Evolutionary conservation across 352 stramenopile species (phyloP).

Genomic region (Globisporangium nodosum): DNA sequence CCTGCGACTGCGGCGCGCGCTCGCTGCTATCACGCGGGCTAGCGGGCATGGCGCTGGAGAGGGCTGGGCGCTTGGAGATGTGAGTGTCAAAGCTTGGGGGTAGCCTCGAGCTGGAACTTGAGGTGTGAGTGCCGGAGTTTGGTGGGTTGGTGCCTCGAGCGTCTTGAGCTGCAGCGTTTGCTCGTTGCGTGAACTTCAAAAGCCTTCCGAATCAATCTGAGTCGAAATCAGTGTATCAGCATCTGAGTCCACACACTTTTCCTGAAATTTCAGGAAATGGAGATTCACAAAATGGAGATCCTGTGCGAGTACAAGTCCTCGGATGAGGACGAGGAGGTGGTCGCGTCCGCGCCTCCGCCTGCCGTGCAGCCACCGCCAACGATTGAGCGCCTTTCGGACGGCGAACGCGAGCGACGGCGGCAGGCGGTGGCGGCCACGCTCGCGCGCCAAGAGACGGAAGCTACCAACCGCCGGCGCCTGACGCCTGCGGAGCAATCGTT

Average conservation of each 20-base stretch:
- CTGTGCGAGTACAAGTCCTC: conserved; percentile 9
- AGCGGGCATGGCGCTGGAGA: neutral
- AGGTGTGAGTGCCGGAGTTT: too few relatives aligned
- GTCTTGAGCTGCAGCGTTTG: neutral
- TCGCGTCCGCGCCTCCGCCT: neutral
- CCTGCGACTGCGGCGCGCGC: conserved; percentile 13
- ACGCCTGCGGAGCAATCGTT: conserved; percentile 18
- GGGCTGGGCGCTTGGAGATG: neutral
- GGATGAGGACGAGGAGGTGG: neutral
- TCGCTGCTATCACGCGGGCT: neutral
- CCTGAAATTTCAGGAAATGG: neutral
- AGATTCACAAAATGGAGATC: conserved; percentile 8
- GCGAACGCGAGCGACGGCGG: conserved; percentile 1
- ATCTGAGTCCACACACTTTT: neutral
- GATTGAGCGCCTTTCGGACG: neutral
- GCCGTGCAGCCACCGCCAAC: neutral
- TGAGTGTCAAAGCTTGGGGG: neutral
- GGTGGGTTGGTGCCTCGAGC: neutral
- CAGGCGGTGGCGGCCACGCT: conserved; percentile 1
- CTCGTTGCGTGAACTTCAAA: too few relatives aligned
- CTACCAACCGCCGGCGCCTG: conserved; percentile 4
- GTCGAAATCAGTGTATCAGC: neutral
- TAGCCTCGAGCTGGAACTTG: neutral
- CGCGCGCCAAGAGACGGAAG: neutral
- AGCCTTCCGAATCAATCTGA: neutral